Evolutionary conservation across 768 basidiomycete species (phyloP), one percentile per base, ranked within the genome.

Genomic region (Phylloporus arenicola): DNA sequence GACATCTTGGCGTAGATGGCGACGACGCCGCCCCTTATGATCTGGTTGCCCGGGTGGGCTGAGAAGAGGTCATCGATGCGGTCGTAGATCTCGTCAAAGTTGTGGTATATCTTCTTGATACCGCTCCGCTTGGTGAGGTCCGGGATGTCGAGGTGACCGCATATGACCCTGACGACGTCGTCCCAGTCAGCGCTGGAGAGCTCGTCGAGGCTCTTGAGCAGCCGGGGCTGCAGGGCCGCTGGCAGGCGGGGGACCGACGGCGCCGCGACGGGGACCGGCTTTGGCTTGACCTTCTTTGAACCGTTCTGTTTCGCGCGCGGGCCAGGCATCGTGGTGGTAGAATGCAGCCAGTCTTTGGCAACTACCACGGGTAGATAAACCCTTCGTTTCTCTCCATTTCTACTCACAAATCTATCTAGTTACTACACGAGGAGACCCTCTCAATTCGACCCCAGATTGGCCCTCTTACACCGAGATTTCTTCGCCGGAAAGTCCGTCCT

Each of bases 381-480:
- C 7, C 25, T 25, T 7, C 25, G 7, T n/a, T n/a, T n/a, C n/a
- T n/a, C n/a, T n/a, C n/a, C n/a, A n/a, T n/a, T n/a, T n/a, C n/a
- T n/a, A n/a, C n/a, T n/a, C n/a, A n/a, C n/a, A n/a, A 25, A 25
- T 25, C 25, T n/a, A n/a, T 14, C 27, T 57, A 86, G 86, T 35
- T 92, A 90, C 61, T 92, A 92, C 70, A 70, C 75, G n/a, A 89
- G 87, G 67, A 78, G 88, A 6, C 83, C 81, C 0, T 73, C 71
- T 19, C 59, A 73, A 1, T 68, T 68, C 30, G 88, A 93, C 63
- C 75, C 79, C 0, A 79, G 92, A 14, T 74, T 95, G 2, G 72
- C 75, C 1, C 68, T 84, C 16, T 69, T 95, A 2, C 83, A 83
- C 0, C 35, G 65, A 4, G 56, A 65, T 1, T 69, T 86, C 30